Base-by-base conservation (phyloP, 768 basidiomycete genomes). In the Mycena capillaripes region DNA sequence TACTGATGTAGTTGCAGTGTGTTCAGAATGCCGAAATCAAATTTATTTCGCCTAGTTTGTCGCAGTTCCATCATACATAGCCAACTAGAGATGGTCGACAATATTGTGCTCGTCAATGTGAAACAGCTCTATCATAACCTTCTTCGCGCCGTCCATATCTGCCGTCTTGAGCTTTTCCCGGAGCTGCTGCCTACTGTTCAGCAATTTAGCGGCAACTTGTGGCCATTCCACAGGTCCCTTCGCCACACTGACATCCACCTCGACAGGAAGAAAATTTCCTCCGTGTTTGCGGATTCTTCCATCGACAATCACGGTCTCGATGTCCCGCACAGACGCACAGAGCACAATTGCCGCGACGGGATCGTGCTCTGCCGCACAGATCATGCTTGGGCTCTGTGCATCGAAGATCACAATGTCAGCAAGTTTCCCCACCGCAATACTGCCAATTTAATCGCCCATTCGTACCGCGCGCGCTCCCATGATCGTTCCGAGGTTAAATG, bases 231-330 rank as follows among this genome's bases (percentile, higher is more conserved):
- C n/a, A 3, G 14, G 21, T 32, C 50, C 50, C 36, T 55, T 36
- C 34, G 27, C 44, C 36, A 17, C 63, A 27, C 40, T 25, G 17
- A 8, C 36, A 14, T 42, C 32, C 29, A 58, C 60, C 4, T 61
- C 63, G 5, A 64, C 66, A 17, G 73, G 19, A 17, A 63, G 27
- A n/a, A 74, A 29, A 34, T 70, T 71, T 17, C 73, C 73, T 0
- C 38, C 69, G 2, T 2, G 17, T 34, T 74, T 74, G 12, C 70
- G 64, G n/a, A 74, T 63, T 53, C 38, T 29, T 5, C 73, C 73
- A 32, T 71, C 73, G 17, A 74, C 69, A 42, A 74, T 74, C 16
- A 74, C 73, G n/a, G 73, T 71, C 27, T 74, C 73, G 53, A 74
- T 30, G 34, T 74, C 73, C 12, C 73, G 64, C 44, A 74, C 66